Evolutionary conservation across 2,329 filamentous ascomycete genomes (phyloP).

Genomic region (Lasiodiplodia theobromae): DNA sequence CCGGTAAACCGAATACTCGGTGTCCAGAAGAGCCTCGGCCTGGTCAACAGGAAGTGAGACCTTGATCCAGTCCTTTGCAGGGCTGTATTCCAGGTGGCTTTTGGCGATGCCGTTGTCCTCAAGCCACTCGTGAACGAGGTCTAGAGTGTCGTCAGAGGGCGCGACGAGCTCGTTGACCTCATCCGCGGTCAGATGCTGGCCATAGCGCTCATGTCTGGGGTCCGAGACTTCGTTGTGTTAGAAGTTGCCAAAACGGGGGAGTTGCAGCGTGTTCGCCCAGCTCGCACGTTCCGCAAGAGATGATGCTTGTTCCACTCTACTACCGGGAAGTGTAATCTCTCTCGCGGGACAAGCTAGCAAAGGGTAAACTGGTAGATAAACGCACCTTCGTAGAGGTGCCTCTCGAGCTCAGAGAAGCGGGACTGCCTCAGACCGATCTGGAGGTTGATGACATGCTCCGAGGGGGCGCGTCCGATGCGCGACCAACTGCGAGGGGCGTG

Average conservation of each 20-base stretch:
- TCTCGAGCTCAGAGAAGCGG: slow-evolving; percentile 62
- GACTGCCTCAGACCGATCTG: slow-evolving; percentile 67
- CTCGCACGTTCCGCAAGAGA: background rate
- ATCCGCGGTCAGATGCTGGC: slow-evolving; percentile 59
- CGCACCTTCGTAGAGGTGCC: slow-evolving; percentile 60
- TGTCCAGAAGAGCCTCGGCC: slow-evolving; percentile 61
- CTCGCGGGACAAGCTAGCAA: too few relatives aligned
- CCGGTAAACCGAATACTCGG: slow-evolving; percentile 59
- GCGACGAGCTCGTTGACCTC: slow-evolving; percentile 63
- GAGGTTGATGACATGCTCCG: slow-evolving; percentile 59
- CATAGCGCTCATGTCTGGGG: slow-evolving; percentile 62
- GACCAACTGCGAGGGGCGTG: slow-evolving; percentile 60
- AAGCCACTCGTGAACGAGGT: slow-evolving; percentile 64
- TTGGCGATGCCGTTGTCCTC: slow-evolving; percentile 58
- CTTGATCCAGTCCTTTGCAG: slow-evolving; percentile 65
- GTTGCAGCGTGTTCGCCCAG: background rate
- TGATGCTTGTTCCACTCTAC: background rate
- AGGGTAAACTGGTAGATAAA: background rate
- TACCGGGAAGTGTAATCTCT: background rate
- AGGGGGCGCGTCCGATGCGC: slow-evolving; percentile 55
- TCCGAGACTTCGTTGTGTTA: slow-evolving; percentile 53
- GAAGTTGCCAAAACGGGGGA: slow-evolving; percentile 13
- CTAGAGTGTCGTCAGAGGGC: slow-evolving; percentile 59
- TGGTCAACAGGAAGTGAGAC: slow-evolving; percentile 59
- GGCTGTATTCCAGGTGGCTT: slow-evolving; percentile 52